A percentile compares a stretch with the other conserved stretches of the same genome.
Conservation (phyloP, 208 protist species). For the Trypanosoma conorhini region DNA sequence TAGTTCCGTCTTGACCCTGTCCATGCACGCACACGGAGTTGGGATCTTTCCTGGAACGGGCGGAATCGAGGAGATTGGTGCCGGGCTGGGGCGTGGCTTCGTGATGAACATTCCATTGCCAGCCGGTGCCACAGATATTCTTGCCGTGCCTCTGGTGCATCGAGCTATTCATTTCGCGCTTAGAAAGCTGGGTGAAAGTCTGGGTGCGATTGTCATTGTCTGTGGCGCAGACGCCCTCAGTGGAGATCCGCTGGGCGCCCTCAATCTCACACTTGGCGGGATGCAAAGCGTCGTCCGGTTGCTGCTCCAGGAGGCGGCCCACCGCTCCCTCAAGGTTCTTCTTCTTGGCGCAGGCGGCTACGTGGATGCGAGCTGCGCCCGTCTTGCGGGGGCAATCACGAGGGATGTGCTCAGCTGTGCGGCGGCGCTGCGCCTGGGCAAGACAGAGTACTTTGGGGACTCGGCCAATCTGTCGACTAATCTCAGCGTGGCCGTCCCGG, state of each 20-base stretch:
- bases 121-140: slow-evolving; percentile 82
- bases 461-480: slow-evolving; percentile 34
- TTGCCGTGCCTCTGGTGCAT: slow-evolving; percentile 77
- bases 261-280: slow-evolving; percentile 89
- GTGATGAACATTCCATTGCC: slow-evolving; percentile 93
- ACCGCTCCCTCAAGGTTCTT: slow-evolving; percentile 31
- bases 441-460: slow-evolving; percentile 27
- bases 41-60: slow-evolving; percentile 95
- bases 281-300: slow-evolving; percentile 39
- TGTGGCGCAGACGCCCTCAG: slow-evolving; percentile 96
- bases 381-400: slow-evolving; percentile 40
- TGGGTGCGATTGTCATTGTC: slow-evolving; percentile 95
- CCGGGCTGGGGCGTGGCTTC: slow-evolving; percentile 80
- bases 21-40: slow-evolving; percentile 96
- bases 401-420: slow-evolving; percentile 52
- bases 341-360: slow-evolving; percentile 45
- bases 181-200: slow-evolving; percentile 64
- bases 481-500: slow-evolving; percentile 39
- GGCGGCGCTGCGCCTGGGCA: slow-evolving; percentile 22
- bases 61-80: slow-evolving; percentile 88
- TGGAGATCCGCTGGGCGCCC: slow-evolving; percentile 94
- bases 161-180: slow-evolving; percentile 76
- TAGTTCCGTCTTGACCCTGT: slow-evolving; percentile 96
- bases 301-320: slow-evolving; percentile 29
- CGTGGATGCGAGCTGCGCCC: slow-evolving; percentile 46